phyloP scores from a whole-genome alignment of 192 early-diverging fungal species.

The Rhizophagus sp. region DNA sequence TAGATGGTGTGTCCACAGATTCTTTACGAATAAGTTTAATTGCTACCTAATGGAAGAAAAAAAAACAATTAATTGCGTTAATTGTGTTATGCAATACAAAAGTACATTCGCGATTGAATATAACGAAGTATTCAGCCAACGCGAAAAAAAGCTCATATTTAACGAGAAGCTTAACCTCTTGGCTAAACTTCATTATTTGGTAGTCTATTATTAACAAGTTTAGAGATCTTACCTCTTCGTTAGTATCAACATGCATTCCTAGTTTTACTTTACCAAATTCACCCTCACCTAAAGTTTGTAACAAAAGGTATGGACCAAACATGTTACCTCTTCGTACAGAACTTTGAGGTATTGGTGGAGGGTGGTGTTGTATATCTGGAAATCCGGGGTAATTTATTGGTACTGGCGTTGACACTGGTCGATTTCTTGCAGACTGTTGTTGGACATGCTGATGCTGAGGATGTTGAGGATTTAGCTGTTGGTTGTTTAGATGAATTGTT shows the following conservation, averaged over 20 bases:
- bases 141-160: too few species aligned
- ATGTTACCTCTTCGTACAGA: slow-evolving; percentile 57
- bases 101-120: neutral
- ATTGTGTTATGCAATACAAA: neutral
- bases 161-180: too few species aligned
- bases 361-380: slow-evolving; percentile 10
- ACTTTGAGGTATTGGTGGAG: slow-evolving; percentile 14
- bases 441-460: slow-evolving; percentile 18
- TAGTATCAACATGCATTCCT: slow-evolving; percentile 76
- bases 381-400: slow-evolving; percentile 25
- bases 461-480: neutral
- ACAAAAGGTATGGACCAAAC: slow-evolving; percentile 90
- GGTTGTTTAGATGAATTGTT: slow-evolving; percentile 15
- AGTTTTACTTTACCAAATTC: slow-evolving; percentile 99
- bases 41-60: slow-evolving; percentile 64
- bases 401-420: slow-evolving; percentile 24
- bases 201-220: neutral
- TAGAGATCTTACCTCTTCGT: slow-evolving; percentile 58
- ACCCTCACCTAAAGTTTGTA: slow-evolving; percentile 96
- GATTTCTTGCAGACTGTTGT: slow-evolving; percentile 22
- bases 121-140: too few species aligned
- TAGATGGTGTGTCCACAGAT: slow-evolving; percentile 76
- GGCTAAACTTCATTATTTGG: too few species aligned
- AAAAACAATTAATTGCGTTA: neutral
- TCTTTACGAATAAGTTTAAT: slow-evolving; percentile 97